Conservation (phyloP, 2,329 filamentous ascomycete genomes). For the Nannizziopsis arthrosporioides region DNA sequence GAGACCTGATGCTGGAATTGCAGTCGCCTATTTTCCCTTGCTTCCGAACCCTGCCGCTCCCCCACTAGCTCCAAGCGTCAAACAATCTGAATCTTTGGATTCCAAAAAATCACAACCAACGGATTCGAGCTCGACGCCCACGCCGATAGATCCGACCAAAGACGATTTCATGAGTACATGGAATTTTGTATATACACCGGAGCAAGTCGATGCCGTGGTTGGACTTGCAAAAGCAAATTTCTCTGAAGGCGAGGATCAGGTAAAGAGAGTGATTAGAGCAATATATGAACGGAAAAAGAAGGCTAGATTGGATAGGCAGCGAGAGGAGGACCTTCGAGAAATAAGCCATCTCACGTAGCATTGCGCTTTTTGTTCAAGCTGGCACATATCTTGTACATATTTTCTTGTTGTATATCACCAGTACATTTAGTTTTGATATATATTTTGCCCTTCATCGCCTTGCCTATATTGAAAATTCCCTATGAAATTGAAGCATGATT, state of each 20-base stretch:
- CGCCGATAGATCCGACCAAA: slow-evolving; percentile 63
- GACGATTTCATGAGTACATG: slow-evolving; percentile 88
- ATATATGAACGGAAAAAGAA: slow-evolving; percentile 88
- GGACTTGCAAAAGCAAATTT: slow-evolving; percentile 77
- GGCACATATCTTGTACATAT: background rate
- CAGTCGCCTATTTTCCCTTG: slow-evolving; percentile 83
- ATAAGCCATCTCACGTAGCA: slow-evolving; percentile 3
- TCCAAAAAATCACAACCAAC: slow-evolving; percentile 13
- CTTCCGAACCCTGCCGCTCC: slow-evolving; percentile 55
- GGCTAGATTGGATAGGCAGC: slow-evolving; percentile 39
- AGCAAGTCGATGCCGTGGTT: slow-evolving; percentile 78
- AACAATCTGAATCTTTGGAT: slow-evolving; percentile 8
- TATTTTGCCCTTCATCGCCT: too few species aligned
- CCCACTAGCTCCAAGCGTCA: slow-evolving; percentile 11
- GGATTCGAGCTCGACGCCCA: slow-evolving; percentile 43
- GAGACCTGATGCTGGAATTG: slow-evolving; percentile 68
- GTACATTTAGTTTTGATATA: too few species aligned
- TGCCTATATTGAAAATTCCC: too few species aligned
- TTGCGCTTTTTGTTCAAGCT: background rate
- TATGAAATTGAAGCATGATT: too few species aligned
- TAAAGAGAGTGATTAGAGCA: slow-evolving; percentile 65
- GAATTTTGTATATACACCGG: slow-evolving; percentile 93
- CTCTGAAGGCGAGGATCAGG: slow-evolving; percentile 65
- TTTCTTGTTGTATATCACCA: background rate
- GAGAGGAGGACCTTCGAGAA: slow-evolving; percentile 7